Percentiles rank a stretch among this genome's conserved stretches.
Evolutionary conservation across 345 rosid species (phyloP).

Genomic region (Carallia pectinifolia): DNA sequence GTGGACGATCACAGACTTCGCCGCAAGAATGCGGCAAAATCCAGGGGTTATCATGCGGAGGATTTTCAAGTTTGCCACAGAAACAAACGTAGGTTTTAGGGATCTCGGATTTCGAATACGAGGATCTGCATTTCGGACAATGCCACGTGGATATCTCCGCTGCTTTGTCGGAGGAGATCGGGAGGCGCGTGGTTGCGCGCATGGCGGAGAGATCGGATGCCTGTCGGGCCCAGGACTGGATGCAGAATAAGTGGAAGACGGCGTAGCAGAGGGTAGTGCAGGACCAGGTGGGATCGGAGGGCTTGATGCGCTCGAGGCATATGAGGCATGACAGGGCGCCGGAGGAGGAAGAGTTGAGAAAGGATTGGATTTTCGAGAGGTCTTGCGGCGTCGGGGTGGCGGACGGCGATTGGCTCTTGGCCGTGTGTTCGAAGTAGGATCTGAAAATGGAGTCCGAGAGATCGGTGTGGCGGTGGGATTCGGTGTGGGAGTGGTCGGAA

Average conservation of each 20-base stretch:
- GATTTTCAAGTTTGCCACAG: slow-evolving; percentile 73
- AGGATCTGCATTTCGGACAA: slow-evolving; percentile 87
- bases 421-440: slow-evolving; percentile 58
- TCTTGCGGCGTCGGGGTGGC: slow-evolving; percentile 41
- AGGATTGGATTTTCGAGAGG: slow-evolving; percentile 83
- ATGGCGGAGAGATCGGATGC: slow-evolving; percentile 65
- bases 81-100: slow-evolving; percentile 70
- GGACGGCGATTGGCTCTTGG: slow-evolving; percentile 34
- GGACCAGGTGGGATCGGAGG: slow-evolving; percentile 86
- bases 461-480: slow-evolving; percentile 36
- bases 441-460: slow-evolving; percentile 76
- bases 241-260: slow-evolving; percentile 78
- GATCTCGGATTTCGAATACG: slow-evolving; percentile 48
- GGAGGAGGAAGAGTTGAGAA: slow-evolving; percentile 79
- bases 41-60: slow-evolving; percentile 77
- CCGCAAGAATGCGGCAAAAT: slow-evolving; percentile 91
- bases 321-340: slow-evolving; percentile 85
- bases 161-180: slow-evolving; percentile 44
- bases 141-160: slow-evolving; percentile 61
- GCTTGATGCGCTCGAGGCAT: slow-evolving; percentile 79
- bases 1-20: slow-evolving; percentile 62
- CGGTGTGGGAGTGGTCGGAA: slow-evolving; percentile 38
- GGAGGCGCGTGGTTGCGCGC: slow-evolving; percentile 62
- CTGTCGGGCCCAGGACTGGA: slow-evolving; percentile 93
- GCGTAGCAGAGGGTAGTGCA: slow-evolving; percentile 75